These are phyloP conservation scores for Craterostigma plantagineum DNA, from an alignment of 257 asterid genomes.

Conservation along the genomic window DNA sequence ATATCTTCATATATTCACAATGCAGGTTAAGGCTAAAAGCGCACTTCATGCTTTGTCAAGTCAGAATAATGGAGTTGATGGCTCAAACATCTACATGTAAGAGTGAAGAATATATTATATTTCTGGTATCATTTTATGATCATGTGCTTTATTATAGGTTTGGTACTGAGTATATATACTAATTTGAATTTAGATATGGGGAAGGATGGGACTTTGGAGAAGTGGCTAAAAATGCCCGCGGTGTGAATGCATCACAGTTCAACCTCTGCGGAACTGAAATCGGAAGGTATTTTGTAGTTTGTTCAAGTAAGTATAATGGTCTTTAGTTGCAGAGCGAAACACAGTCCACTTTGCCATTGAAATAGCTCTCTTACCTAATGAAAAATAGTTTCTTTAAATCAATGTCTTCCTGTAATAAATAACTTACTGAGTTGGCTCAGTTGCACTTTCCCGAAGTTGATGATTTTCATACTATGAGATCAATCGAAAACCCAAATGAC, in stretches of 20 bases:
- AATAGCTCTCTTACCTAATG: too few species aligned
- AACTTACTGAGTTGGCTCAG: too few species aligned
- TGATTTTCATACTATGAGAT: background rate
- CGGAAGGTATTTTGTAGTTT: constrained; percentile 51
- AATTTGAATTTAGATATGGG: constrained; percentile 55
- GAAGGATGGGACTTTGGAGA: constrained; percentile 99
- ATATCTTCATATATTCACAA: too few species aligned
- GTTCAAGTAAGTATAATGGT: too few species aligned
- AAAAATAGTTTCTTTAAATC: too few species aligned
- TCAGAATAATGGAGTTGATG: constrained; percentile 63
- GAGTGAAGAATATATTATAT: constrained; percentile 8
- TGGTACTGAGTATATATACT: background rate
- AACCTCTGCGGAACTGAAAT: constrained; percentile 74
- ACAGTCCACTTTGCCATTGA: too few species aligned
- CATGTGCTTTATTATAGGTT: background rate
- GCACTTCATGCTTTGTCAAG: constrained; percentile 43
- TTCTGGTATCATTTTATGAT: too few species aligned
- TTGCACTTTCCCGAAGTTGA: background rate
- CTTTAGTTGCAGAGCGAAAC: too few species aligned
- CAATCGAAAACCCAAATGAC: background rate
- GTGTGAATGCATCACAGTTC: constrained; percentile 77
- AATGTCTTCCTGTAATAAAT: too few species aligned
- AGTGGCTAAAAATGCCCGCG: constrained; percentile 82
- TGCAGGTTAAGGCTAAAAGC: constrained; percentile 70
- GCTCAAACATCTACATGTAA: constrained; percentile 67